Evolutionary conservation across 2,329 filamentous ascomycete genomes (phyloP).

Genomic region (Colletotrichum chlorophyti): DNA sequence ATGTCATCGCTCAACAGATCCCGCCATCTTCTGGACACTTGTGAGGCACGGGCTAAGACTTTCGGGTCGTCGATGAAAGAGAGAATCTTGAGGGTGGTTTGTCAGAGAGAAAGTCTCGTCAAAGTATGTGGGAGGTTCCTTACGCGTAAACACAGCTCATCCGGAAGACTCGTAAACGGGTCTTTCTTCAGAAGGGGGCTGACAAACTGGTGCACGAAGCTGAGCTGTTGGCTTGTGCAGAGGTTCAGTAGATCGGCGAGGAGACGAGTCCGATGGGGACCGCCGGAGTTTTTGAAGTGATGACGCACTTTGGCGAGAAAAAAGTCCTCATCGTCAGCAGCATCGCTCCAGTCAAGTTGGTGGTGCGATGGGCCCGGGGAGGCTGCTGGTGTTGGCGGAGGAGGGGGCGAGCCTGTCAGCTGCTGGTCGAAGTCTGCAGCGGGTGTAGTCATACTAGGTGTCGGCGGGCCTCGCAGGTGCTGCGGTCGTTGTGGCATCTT

Average conservation of each 20-base stretch:
- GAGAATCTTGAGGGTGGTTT: constrained; percentile 68
- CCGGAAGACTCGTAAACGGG: constrained; percentile 89
- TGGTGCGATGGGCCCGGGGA: constrained; percentile 68
- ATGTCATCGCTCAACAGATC: constrained; percentile 95
- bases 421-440: constrained; percentile 69
- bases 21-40: constrained; percentile 94
- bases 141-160: constrained; percentile 90
- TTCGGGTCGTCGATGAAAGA: constrained; percentile 98
- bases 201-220: constrained; percentile 96
- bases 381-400: constrained; percentile 70
- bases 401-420: constrained; percentile 66
- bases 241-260: constrained; percentile 89
- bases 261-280: constrained; percentile 78
- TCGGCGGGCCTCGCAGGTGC: constrained; percentile 64
- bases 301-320: constrained; percentile 80
- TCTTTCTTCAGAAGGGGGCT: constrained; percentile 95
- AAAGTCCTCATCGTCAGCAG: constrained; percentile 81
- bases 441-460: constrained; percentile 71
- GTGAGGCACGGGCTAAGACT: constrained; percentile 88
- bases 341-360: constrained; percentile 77
- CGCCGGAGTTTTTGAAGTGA: constrained; percentile 80
- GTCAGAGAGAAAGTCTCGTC: neutral
- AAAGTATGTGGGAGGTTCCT: constrained; percentile 36
- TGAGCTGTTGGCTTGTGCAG: constrained; percentile 93
- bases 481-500: constrained; percentile 58